Conservation (phyloP, 306 rosid genomes). For the Ochetophila trinervis region DNA sequence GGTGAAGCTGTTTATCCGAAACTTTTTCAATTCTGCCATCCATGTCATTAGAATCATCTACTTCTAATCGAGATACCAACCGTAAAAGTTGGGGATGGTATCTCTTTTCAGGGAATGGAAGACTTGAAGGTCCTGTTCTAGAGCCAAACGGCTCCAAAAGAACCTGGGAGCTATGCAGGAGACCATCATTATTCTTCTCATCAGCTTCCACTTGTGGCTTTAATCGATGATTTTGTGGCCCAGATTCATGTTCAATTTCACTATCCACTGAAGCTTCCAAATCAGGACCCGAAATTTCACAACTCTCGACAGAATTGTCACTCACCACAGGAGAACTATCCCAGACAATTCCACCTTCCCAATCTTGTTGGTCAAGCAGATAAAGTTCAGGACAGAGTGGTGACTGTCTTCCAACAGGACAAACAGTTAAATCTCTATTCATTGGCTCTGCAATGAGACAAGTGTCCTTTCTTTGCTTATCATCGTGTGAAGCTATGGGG, state of each 20-base stretch:
- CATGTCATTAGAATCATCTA: constrained; percentile 33
- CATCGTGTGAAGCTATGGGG: constrained; percentile 33
- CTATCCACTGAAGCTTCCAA: constrained; percentile 46
- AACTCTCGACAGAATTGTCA: constrained; percentile 45
- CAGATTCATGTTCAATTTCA: constrained; percentile 50
- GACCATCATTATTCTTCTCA: constrained; percentile 35
- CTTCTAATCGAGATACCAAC: constrained; percentile 54
- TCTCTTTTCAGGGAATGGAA: constrained; percentile 35
- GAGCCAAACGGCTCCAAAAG: constrained; percentile 65
- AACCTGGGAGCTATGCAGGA: constrained; percentile 36
- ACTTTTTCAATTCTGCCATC: constrained; percentile 41
- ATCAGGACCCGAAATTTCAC: constrained; percentile 60
- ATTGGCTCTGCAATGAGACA: constrained; percentile 62
- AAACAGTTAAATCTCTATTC: constrained; percentile 44
- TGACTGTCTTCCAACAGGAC: constrained; percentile 34
- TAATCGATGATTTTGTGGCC: constrained; percentile 31
- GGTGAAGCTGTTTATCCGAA: constrained; percentile 45
- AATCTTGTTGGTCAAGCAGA: constrained; percentile 85
- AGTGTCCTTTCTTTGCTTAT: constrained; percentile 39
- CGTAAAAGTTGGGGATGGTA: constrained; percentile 90
- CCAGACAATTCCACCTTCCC: constrained; percentile 90
- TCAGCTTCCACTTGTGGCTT: constrained; percentile 31
- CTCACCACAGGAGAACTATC: constrained; percentile 66
- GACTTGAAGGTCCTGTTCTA: constrained; percentile 36
- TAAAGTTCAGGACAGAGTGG: constrained; percentile 44